Evolutionary conservation across 2,329 filamentous ascomycete species (phyloP).

Genomic region (Fusarium stilboides): DNA sequence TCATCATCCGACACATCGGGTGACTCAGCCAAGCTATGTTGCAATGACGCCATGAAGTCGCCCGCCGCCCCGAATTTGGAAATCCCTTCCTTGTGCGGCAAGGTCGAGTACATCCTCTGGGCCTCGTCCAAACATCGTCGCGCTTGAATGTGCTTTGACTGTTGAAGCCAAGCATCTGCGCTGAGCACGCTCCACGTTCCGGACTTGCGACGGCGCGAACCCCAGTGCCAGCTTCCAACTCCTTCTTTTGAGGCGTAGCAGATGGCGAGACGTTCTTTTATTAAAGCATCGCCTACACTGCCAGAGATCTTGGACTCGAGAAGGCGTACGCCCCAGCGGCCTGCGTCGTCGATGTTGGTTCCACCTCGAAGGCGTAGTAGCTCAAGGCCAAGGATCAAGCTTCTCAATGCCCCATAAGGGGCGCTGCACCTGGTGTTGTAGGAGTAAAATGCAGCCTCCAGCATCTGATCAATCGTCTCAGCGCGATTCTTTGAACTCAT

Average conservation of each 20-base stretch:
- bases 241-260: constrained; percentile 85
- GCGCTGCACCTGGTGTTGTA: constrained; percentile 88
- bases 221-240: constrained; percentile 76
- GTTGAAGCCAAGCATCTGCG: constrained; percentile 85
- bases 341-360: constrained; percentile 86
- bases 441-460: constrained; percentile 92
- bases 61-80: constrained; percentile 66
- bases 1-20: constrained; percentile 56
- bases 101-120: constrained; percentile 65
- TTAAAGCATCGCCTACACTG: constrained; percentile 81
- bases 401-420: constrained; percentile 85
- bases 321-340: constrained; percentile 84
- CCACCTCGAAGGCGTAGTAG: constrained; percentile 86
- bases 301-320: constrained; percentile 85
- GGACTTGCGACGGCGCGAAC: constrained; percentile 84
- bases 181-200: constrained; percentile 90
- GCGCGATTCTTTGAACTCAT: constrained; percentile 81
- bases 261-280: constrained; percentile 87
- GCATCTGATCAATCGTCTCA: constrained; percentile 87
- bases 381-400: constrained; percentile 82
- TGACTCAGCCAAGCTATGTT: constrained; percentile 65
- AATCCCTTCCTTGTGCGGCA: constrained; percentile 67
- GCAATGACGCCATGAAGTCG: constrained; percentile 67
- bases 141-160: constrained; percentile 83
- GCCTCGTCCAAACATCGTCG: constrained; percentile 83